Base-by-base conservation (phyloP, 2,329 filamentous ascomycete genomes). In the Chrysoporthe cubensis region DNA sequence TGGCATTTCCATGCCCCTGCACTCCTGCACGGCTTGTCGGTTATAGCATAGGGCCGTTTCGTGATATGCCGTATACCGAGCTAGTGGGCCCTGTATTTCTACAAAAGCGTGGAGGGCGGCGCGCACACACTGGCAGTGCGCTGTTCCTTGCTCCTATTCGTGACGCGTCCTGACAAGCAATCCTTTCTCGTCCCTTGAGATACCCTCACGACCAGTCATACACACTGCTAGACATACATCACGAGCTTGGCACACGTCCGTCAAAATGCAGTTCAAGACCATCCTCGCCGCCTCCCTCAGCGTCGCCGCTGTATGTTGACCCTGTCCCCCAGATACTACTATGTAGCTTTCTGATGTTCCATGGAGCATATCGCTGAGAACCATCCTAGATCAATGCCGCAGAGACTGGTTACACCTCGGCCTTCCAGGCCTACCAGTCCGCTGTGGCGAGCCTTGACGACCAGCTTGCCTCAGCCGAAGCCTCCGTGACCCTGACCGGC, bases 201-300 rank as follows among this genome's bases (percentile, higher is more conserved):
- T 8, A 40, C 37, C 44, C 9, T 21, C 11, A 9, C 26, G 37
- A 40, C 11, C 34, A n/a, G 34, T 32, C 46, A 21, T 18, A 13
- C 46, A 42, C 46, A 18, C 34, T 42, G 32, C 44, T 9, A 52
- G 34, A 21, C 37, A 13, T 1, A 21, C 18, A 21, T 46, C 52
- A 56, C 46, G 42, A 21, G 21, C 11, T 34, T 48, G 18, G n/a
- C 40, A 59, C n/a, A n/a, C 26, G n/a, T 43, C 44, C 54, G 21
- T 48, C 59, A 65, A 62, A 37, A 68, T 70, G 69, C 65, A 69
- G 64, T 65, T 64, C 66, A 68, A 66, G 66, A 58, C 66, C 32
- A 37, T 64, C 16, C 11, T 69, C 16, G 42, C 63, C 37, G 56
- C 58, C 46, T n/a, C 63, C 42, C 32, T 70, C 42, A 59, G 57